Evolutionary conservation across 495 filamentous ascomycete genomes (phyloP).

Genomic region (Neurospora tetrasperma): DNA sequence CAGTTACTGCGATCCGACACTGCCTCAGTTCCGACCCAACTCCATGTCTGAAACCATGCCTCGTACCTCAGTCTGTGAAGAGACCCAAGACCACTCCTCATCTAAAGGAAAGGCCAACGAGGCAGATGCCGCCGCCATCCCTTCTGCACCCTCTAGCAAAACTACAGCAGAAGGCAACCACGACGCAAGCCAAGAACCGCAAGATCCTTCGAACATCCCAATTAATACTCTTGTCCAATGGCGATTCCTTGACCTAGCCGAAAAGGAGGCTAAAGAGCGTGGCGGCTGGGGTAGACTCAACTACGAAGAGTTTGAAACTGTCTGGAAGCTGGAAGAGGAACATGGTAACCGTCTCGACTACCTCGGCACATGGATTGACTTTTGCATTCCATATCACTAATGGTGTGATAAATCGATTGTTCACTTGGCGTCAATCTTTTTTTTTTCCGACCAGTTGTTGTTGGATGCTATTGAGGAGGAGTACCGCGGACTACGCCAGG

Average conservation of each 20-base stretch:
- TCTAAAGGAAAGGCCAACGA: slow-evolving; percentile 9
- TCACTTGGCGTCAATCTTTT: neutral
- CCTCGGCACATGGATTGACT: slow-evolving; percentile 77
- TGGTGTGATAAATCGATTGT: neutral
- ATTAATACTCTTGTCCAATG: slow-evolving; percentile 34
- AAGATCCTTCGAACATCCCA: slow-evolving; percentile 8
- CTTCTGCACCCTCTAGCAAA: neutral
- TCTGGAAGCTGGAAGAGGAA: slow-evolving; percentile 54
- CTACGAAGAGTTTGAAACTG: slow-evolving; percentile 61
- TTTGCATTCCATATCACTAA: slow-evolving; percentile 45
- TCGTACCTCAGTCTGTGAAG: slow-evolving; percentile 4
- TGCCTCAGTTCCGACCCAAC: slow-evolving; percentile 52
- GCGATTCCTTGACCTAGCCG: slow-evolving; percentile 49
- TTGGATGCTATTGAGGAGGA: neutral
- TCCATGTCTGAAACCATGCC: slow-evolving; percentile 10
- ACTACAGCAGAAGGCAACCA: neutral
- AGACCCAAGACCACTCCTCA: neutral
- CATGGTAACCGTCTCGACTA: slow-evolving; percentile 53
- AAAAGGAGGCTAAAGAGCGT: slow-evolving; percentile 53
- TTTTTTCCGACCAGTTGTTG: neutral
- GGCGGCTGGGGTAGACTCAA: slow-evolving; percentile 63
- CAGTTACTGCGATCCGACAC: slow-evolving; percentile 49
- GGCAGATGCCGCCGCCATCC: neutral
- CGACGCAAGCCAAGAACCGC: neutral
- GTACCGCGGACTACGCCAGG: neutral